Conservation (phyloP, 352 stramenopile species). For the Nothophytophthora sp. region DNA sequence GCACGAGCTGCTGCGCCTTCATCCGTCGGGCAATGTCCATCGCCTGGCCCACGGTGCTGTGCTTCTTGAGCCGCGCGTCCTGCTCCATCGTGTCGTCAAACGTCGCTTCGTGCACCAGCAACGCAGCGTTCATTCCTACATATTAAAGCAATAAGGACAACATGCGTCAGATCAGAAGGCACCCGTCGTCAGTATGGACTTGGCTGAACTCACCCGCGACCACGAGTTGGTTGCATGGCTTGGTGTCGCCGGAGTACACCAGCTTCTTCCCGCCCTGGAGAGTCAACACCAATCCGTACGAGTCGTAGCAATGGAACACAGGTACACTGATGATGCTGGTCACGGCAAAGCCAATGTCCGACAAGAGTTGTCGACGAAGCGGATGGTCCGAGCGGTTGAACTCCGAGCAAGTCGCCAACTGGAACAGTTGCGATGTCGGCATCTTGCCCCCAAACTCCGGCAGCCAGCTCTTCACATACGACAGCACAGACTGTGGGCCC, state of each 20-base stretch:
- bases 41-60: slow-evolving; percentile 94
- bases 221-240: slow-evolving; percentile 81
- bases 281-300: slow-evolving; percentile 75
- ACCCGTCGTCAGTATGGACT: too few relatives aligned
- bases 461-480: slow-evolving; percentile 59
- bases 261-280: slow-evolving; percentile 48
- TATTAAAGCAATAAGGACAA: too few relatives aligned
- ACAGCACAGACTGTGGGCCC: slow-evolving; percentile 53
- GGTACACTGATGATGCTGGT: slow-evolving; percentile 52
- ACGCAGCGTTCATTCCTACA: slow-evolving; percentile 43
- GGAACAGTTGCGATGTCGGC: slow-evolving; percentile 24
- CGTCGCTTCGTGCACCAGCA: slow-evolving; percentile 98
- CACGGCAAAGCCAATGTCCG: slow-evolving; percentile 32
- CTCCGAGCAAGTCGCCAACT: slow-evolving; percentile 44
- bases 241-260: slow-evolving; percentile 95
- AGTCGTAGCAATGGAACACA: slow-evolving; percentile 83
- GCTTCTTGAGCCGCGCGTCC: slow-evolving; percentile 92
- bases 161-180: too few relatives aligned
- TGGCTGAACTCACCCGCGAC: slow-evolving; percentile 42
- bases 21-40: slow-evolving; percentile 74
- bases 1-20: slow-evolving; percentile 86
- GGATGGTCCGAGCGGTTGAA: slow-evolving; percentile 48
- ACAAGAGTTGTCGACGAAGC: slow-evolving; percentile 25
- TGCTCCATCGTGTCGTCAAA: slow-evolving; percentile 96
- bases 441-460: slow-evolving; percentile 9